Evolutionary conservation across 1,139 yeast genomes (phyloP), one percentile per base, ranked within the genome.

Genomic region (Geotrichum aggregatum): DNA sequence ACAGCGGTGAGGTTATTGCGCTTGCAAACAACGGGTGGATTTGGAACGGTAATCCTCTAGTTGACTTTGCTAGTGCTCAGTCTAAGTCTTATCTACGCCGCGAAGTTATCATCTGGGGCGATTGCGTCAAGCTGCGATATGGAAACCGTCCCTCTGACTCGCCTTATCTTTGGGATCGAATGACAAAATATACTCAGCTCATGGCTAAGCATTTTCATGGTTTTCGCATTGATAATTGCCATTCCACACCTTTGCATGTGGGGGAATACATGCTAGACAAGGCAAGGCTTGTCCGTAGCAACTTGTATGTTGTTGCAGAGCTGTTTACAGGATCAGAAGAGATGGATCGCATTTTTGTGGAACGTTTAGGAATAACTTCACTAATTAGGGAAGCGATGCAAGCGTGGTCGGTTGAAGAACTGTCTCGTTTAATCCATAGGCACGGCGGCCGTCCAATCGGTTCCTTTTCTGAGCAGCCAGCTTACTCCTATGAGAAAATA

Each of bases 11-110:
- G 46, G 52, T 55, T 19, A 60, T 67, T 39, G 87, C 89, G 1
- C 72, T 92, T 56, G 98, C 96, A 5, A 92, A 92, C 65, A 92
- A 92, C 65, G 98, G 98, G 42, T 92, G 98, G 98, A 89, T 92
- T 52, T 92, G 98, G 98, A 92, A 88, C 51, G 97, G 96, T n/a
- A 84, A 91, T 61, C 97, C 98, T 1, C 70, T 91, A 56, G 84
- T 88, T 5, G 98, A 92, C 67, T 92, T 91, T 76, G 98, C 98
- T 0, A 86, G 96, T 1, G 70, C 76, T 33, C 62, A 82, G 54
- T 82, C 95, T 10, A 84, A 80, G 63, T 92, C 95, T 1, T 92
- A 92, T 64, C 71, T 92, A 52, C 77, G 95, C 54, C 80, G 98
- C 66, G 96, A 92, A 67, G 96, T 92, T 14, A 89, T 92, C 60